Evolutionary conservation across 2,329 filamentous ascomycete genomes (phyloP).

Genomic region (Calonectria henricotiae): DNA sequence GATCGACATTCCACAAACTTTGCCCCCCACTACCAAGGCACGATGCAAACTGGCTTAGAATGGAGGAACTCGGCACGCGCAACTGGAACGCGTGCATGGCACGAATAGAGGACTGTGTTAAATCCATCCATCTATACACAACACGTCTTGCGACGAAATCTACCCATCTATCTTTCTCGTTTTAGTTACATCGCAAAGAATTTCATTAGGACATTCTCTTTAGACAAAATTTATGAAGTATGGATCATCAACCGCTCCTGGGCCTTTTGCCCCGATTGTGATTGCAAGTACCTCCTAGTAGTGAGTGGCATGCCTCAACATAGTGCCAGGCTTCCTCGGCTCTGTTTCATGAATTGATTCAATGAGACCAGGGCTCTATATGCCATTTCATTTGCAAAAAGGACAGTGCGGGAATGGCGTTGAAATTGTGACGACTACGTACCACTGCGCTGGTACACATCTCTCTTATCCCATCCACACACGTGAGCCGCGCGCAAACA

Average conservation of each 20-base stretch:
- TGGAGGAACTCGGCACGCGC: background rate
- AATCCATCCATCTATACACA: background rate
- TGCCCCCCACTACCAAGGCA: background rate
- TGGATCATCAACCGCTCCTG: background rate
- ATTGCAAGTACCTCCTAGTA: background rate
- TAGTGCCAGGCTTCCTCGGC: background rate
- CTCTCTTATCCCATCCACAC: too few relatives aligned
- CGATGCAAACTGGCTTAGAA: background rate
- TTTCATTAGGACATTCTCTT: conserved; percentile 27
- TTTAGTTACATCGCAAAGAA: conserved; percentile 4
- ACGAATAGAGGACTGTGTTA: conserved; percentile 4
- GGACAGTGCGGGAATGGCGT: too few relatives aligned
- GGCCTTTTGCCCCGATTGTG: background rate
- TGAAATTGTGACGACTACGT: too few relatives aligned
- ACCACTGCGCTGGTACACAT: too few relatives aligned
- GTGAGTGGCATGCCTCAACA: background rate
- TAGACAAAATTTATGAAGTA: conserved; percentile 14
- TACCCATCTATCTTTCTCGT: conserved; percentile 6
- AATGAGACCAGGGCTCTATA: too few relatives aligned
- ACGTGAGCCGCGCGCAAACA: too few relatives aligned
- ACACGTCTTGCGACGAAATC: conserved; percentile 14
- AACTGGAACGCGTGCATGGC: background rate
- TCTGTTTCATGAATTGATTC: too few relatives aligned
- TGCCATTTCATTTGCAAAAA: too few relatives aligned
- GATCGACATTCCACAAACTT: conserved; percentile 13